Evolutionary conservation across 2,329 filamentous ascomycete genomes (phyloP).

Genomic region (Fusarium lateritium): DNA sequence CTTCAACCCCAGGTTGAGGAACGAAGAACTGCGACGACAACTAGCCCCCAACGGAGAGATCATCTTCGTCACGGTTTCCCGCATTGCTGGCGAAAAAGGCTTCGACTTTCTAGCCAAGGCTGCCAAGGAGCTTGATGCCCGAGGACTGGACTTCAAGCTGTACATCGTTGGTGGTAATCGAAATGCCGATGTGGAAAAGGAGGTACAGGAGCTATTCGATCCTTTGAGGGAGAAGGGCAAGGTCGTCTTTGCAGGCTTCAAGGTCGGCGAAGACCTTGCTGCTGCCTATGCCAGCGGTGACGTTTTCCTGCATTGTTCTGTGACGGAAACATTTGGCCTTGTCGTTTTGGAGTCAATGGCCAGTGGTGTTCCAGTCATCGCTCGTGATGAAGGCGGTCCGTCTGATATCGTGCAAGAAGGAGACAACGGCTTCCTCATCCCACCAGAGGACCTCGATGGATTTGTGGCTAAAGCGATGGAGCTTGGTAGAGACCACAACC

Average conservation of each 20-base stretch:
- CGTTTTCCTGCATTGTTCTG: slow-evolving; percentile 79
- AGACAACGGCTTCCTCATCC: slow-evolving; percentile 72
- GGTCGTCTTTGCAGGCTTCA: slow-evolving; percentile 77
- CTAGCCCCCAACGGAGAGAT: slow-evolving; percentile 75
- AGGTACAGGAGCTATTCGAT: slow-evolving; percentile 73
- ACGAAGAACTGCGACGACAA: slow-evolving; percentile 64
- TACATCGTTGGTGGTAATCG: slow-evolving; percentile 78
- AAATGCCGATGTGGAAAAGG: slow-evolving; percentile 72
- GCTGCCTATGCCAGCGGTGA: slow-evolving; percentile 77
- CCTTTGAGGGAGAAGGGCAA: slow-evolving; percentile 63
- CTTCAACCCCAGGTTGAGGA: slow-evolving; percentile 70
- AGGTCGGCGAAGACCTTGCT: slow-evolving; percentile 73
- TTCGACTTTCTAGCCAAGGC: slow-evolving; percentile 76
- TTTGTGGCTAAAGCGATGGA: slow-evolving; percentile 70
- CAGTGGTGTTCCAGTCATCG: slow-evolving; percentile 77
- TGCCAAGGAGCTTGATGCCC: slow-evolving; percentile 67
- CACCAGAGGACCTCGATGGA: slow-evolving; percentile 69
- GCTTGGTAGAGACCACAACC: slow-evolving; percentile 61
- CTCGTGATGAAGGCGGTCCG: slow-evolving; percentile 78
- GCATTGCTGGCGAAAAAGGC: slow-evolving; percentile 79
- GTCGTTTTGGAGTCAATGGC: slow-evolving; percentile 81
- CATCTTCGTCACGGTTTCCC: slow-evolving; percentile 76
- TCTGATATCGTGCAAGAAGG: slow-evolving; percentile 75
- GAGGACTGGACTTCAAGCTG: slow-evolving; percentile 72
- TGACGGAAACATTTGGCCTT: slow-evolving; percentile 80